Conservation (phyloP, 805 yeast genomes). For the Clavispora phyllophila region DNA sequence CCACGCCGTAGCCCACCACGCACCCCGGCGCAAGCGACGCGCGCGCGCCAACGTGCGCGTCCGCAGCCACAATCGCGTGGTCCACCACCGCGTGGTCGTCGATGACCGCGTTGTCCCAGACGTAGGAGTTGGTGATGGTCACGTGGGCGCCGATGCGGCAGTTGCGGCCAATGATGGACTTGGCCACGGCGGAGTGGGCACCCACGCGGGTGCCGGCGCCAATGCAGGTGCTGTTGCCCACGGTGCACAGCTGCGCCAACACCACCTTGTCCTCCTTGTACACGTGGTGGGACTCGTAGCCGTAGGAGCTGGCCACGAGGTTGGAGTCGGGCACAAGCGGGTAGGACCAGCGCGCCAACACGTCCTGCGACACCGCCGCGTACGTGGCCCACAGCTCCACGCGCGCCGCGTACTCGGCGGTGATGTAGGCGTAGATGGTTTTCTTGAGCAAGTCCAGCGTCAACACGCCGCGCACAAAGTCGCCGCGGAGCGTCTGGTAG, state of each 20-base stretch:
- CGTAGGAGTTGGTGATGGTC: conserved; percentile 63
- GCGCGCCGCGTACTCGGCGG: conserved; percentile 82
- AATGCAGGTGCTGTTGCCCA: conserved; percentile 75
- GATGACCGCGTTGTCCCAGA: conserved; percentile 80
- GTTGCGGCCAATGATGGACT: conserved; percentile 79
- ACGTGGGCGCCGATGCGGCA: conserved; percentile 83
- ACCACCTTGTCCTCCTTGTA: conserved; percentile 88
- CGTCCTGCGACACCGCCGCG: conserved; percentile 85
- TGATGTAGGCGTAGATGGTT: conserved; percentile 82
- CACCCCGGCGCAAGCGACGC: conserved; percentile 61
- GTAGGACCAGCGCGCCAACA: conserved; percentile 86
- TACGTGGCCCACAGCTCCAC: conserved; percentile 95
- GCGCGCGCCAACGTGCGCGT: conserved; percentile 49
- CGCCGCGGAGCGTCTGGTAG: conserved; percentile 79
- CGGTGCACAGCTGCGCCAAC: conserved; percentile 86
- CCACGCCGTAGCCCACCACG: conserved; percentile 73
- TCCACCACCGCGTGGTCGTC: conserved; percentile 57
- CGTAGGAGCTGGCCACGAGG: conserved; percentile 64
- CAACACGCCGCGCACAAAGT: conserved; percentile 86
- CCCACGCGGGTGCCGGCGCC: conserved; percentile 77
- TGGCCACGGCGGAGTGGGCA: conserved; percentile 58
- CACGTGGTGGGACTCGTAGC: conserved; percentile 78
- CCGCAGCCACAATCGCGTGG: conserved; percentile 67
- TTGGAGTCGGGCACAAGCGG: conserved; percentile 89
- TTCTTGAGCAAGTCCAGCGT: conserved; percentile 87